These are phyloP conservation scores for Xylaria hypoxylon DNA, from an alignment of 2,329 filamentous ascomycete species.

Conservation along the genomic window DNA sequence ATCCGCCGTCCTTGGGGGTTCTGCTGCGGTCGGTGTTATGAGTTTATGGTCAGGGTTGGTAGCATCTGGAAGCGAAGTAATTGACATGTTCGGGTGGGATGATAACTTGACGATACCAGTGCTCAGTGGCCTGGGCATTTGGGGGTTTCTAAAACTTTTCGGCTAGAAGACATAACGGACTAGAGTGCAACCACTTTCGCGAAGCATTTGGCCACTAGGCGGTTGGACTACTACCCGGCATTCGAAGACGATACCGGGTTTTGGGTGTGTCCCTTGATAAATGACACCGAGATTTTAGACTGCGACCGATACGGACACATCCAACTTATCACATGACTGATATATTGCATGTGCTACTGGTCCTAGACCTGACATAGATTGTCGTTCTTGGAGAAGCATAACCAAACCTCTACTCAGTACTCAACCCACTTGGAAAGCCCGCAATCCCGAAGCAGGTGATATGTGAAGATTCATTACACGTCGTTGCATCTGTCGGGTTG, in stretches of 20 bases:
- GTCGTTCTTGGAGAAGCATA: constrained; percentile 19
- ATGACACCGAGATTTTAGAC: constrained; percentile 37
- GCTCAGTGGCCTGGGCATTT: constrained; percentile 87
- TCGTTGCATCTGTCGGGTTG: constrained; percentile 36
- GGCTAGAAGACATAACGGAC: constrained; percentile 58
- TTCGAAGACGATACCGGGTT: constrained; percentile 10
- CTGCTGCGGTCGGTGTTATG: constrained; percentile 80
- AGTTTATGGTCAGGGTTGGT: constrained; percentile 89
- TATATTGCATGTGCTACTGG: constrained; percentile 21
- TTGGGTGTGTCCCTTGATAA: constrained; percentile 27
- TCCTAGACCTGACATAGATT: constrained; percentile 20
- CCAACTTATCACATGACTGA: constrained; percentile 32
- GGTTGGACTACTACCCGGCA: constrained; percentile 15
- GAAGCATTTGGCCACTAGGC: constrained; percentile 22
- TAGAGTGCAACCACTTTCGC: constrained; percentile 36
- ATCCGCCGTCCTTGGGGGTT: constrained; percentile 72
- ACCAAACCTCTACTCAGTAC: constrained; percentile 27
- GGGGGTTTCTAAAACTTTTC: constrained; percentile 91
- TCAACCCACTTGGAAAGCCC: constrained; percentile 15
- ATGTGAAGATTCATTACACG: constrained; percentile 17
- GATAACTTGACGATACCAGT: constrained; percentile 98
- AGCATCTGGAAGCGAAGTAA: constrained; percentile 87
- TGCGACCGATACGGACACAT: constrained; percentile 26
- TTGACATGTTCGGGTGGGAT: constrained; percentile 94
- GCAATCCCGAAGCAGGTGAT: constrained; percentile 15